Base-by-base conservation (phyloP, 345 rosid species). In the Populus ilicifolia region DNA sequence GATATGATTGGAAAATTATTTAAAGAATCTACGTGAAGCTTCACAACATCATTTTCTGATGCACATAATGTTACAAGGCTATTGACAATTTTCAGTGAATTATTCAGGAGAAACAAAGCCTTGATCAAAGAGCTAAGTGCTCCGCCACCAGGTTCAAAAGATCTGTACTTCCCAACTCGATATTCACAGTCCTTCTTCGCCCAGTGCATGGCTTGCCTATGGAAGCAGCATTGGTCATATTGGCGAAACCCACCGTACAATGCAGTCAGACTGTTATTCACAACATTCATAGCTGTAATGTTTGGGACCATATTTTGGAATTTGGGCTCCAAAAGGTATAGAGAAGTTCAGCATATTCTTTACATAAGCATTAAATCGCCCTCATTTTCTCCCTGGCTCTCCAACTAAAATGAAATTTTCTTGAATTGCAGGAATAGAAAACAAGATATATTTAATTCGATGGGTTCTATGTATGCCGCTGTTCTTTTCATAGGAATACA, bases 271-370 rank as follows among this genome's bases (percentile, higher is more conserved):
- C 71, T 89, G 29, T 63, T 85, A 2, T 86, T 85, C 88, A 86
- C 92, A 71, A 85, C 85, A 25, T 56, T 90, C 77, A 83, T 87
- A 11, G 94, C 90, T 63, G 70, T 90, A 43, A 75, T 89, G 87
- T 90, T 88, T 43, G 94, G 94, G 70, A 88, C 94, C 17, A 89
- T 90, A 64, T 90, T 90, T 83, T 90, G 94, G 94, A 76, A 84
- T 48, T 72, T 86, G 14, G 94, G 94, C 21, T 79, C 90, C 62
- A 83, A 75, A 80, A 88, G 90, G 92, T 90, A 83, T 33, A 25
- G 16, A 30, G 21, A 48, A 70, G 44, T 12, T 6, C 44, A n/a
- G 8, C 63, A 29, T 35, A 12, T 71, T 11, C 67, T 27, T 64
- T 7, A 21, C 17, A 3, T 27, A 38, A 39, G n/a, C 2, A 30